These are phyloP conservation scores for Cymbidium sinense DNA, from an alignment of 106 monocot genomes.

Conservation along the genomic window DNA sequence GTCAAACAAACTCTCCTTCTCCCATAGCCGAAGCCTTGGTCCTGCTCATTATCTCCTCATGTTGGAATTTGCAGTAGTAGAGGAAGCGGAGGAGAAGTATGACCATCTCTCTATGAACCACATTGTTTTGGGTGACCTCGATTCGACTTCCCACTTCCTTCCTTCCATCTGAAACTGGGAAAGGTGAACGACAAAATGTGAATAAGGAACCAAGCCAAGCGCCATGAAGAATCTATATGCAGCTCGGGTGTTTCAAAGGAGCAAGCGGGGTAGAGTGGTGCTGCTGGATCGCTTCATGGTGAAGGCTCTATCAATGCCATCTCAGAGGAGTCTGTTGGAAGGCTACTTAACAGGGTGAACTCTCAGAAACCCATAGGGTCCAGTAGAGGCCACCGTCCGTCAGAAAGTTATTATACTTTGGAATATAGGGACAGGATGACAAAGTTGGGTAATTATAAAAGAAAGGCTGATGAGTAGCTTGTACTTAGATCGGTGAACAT, in stretches of 20 bases:
- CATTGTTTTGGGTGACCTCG: no score
- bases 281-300: not conserved
- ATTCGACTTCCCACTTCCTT: not conserved
- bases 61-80: no score
- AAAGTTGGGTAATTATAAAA: no score
- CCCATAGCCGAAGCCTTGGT: no score
- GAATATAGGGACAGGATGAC: conserved; percentile 3
- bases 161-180: not conserved
- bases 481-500: no score
- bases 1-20: no score
- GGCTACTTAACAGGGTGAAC: not conserved
- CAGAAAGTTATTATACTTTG: not conserved
- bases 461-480: no score
- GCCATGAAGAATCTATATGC: not conserved
- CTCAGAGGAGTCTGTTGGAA: conserved; percentile 8
- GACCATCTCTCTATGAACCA: no score
- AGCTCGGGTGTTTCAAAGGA: not conserved
- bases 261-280: not conserved
- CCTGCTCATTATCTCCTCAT: no score
- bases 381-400: not conserved
- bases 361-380: conserved; percentile 1
- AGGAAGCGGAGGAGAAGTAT: no score
- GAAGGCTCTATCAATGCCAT: conserved; percentile 1
- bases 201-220: conserved; percentile 3
- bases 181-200: not conserved